Conservation (phyloP, 106 monocot species). For the Platanthera zijinensis region DNA sequence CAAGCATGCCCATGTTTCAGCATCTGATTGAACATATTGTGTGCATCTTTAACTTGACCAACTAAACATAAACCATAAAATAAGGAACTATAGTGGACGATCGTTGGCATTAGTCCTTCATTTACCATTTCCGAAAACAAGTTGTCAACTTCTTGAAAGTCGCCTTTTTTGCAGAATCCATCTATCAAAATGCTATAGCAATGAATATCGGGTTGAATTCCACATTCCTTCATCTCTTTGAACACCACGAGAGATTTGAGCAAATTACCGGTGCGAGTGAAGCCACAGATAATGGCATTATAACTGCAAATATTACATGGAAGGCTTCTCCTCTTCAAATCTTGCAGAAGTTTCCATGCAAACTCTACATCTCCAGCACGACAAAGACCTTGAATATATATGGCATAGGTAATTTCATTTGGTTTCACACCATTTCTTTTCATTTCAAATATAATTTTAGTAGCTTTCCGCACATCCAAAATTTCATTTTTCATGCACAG, state of each 20-base stretch:
- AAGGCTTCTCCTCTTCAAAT: conserved; percentile 1
- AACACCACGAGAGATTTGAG: conserved; percentile 8
- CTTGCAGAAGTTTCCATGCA: conserved; percentile 18
- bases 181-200: conserved; percentile 15
- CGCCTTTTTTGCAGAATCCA: conserved; percentile 6
- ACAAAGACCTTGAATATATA: conserved; percentile 14
- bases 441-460: conserved; percentile 8
- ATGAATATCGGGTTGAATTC: conserved; percentile 8
- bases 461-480: conserved; percentile 7
- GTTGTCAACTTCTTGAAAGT: neutral
- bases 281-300: conserved; percentile 16
- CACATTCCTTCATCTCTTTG: conserved; percentile 13
- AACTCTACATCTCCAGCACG: neutral
- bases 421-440: conserved; percentile 9
- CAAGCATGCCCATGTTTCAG: neutral
- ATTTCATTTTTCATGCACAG: conserved; percentile 2
- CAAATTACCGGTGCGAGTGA: conserved; percentile 5
- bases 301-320: conserved; percentile 8
- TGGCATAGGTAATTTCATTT: conserved; percentile 10
- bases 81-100: conserved; percentile 10
- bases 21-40: neutral
- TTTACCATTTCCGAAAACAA: conserved; percentile 14
- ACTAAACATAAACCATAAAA: conserved; percentile 4
- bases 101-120: conserved; percentile 4
- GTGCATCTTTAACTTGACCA: conserved; percentile 8